Evolutionary conservation across 202 grass and related monocot species (phyloP).

Genomic region (Schoenoplectus tabernaemontani): DNA sequence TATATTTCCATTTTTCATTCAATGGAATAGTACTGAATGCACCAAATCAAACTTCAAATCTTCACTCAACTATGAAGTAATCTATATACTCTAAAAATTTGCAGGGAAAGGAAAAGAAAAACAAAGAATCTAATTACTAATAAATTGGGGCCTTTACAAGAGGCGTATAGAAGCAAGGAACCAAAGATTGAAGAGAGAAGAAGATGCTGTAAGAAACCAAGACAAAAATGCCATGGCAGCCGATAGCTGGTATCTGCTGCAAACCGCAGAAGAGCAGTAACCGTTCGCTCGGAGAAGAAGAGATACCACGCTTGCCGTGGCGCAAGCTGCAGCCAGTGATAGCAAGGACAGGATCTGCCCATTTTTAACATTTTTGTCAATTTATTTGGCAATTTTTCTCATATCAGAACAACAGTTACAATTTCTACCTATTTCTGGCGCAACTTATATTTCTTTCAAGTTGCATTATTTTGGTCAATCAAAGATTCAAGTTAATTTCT

Average conservation of each 20-base stretch:
- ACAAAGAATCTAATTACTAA: conserved; percentile 6
- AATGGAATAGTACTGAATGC: background rate
- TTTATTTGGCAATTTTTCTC: background rate
- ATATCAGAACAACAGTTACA: background rate
- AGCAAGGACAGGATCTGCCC: conserved; percentile 59
- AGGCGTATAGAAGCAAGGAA: conserved; percentile 37
- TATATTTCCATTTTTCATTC: background rate
- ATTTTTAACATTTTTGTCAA: background rate
- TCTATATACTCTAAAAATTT: background rate
- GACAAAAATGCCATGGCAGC: conserved; percentile 82
- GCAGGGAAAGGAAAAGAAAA: background rate
- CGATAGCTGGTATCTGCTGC: conserved; percentile 67
- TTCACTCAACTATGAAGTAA: background rate
- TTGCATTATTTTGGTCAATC: background rate
- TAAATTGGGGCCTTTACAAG: background rate
- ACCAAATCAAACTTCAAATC: conserved; percentile 16
- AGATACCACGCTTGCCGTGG: conserved; percentile 65
- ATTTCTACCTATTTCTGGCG: background rate
- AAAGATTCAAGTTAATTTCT: background rate
- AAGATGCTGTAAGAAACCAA: conserved; percentile 68
- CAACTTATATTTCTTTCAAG: background rate
- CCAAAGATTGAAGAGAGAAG: conserved; percentile 82
- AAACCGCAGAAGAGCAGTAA: conserved; percentile 51
- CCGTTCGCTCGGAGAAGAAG: conserved; percentile 53
- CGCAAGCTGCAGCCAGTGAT: conserved; percentile 59